Evolutionary conservation across 169 alveolate species (phyloP).

Genomic region (Cryptosporidium muris): DNA sequence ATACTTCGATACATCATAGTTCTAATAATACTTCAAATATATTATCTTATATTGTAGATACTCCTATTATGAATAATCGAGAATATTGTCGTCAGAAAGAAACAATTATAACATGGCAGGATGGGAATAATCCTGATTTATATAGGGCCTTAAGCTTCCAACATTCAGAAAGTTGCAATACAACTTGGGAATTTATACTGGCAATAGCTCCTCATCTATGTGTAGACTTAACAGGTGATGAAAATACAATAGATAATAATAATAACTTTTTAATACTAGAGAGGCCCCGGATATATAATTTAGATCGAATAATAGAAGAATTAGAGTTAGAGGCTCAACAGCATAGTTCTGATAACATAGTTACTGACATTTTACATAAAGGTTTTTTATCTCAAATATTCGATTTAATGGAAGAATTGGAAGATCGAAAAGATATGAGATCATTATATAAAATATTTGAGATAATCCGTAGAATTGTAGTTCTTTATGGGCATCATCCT

Average conservation of each 20-base stretch:
- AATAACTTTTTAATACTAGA: slow-evolving; percentile 4
- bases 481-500: slow-evolving; percentile 30
- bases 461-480: slow-evolving; percentile 34
- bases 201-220: slow-evolving; percentile 57
- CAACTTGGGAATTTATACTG: slow-evolving; percentile 62
- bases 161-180: slow-evolving; percentile 74
- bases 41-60: slow-evolving; percentile 45
- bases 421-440: slow-evolving; percentile 11
- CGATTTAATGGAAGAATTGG: slow-evolving; percentile 56
- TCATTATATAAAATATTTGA: slow-evolving; percentile 51
- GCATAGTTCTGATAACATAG: slow-evolving; percentile 33
- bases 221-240: slow-evolving; percentile 38
- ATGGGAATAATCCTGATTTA: slow-evolving; percentile 68
- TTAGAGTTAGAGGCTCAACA: slow-evolving; percentile 38
- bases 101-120: slow-evolving; percentile 76
- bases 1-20: not conserved
- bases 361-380: slow-evolving; percentile 20
- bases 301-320: slow-evolving; percentile 42
- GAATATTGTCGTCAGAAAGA: slow-evolving; percentile 72
- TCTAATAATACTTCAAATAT: slow-evolving; percentile 1
- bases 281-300: slow-evolving; percentile 16
- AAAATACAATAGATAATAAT: slow-evolving; percentile 11
- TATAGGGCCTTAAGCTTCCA: slow-evolving; percentile 75
- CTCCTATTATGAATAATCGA: slow-evolving; percentile 29
- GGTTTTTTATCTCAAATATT: slow-evolving; percentile 37